Percentiles rank a stretch among this genome's conserved stretches.
These are phyloP conservation scores for Kluyveromyces sp. DNA, from an alignment of 1,139 yeast species.

Conservation along the genomic window DNA sequence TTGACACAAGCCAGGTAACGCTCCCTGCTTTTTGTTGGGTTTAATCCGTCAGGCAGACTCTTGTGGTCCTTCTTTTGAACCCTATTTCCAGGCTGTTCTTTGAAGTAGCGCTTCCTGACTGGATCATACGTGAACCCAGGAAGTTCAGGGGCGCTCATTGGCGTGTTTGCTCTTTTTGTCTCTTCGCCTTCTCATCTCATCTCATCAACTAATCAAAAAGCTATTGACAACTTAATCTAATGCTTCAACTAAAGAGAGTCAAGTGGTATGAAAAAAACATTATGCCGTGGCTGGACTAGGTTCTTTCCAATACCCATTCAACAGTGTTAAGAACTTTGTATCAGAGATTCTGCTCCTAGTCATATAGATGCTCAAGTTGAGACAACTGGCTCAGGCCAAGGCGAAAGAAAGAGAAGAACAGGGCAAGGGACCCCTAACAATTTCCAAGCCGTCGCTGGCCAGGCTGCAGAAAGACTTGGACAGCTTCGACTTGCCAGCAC, in stretches of 20 bases:
- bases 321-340: too few species aligned
- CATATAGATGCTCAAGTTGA: slow-evolving; percentile 4
- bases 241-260: too few species aligned
- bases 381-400: not conserved
- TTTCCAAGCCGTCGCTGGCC: slow-evolving; percentile 38
- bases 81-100: slow-evolving; percentile 12
- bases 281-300: too few species aligned
- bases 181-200: not conserved
- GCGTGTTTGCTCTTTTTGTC: not conserved
- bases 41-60: not conserved
- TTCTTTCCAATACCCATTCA: too few species aligned
- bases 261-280: too few species aligned
- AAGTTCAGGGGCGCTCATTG: slow-evolving; percentile 20
- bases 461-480: slow-evolving; percentile 50
- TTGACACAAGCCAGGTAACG: slow-evolving; percentile 2
- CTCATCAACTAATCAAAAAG: not conserved
- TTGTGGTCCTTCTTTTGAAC: not conserved
- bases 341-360: too few species aligned
- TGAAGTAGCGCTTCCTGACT: slow-evolving; percentile 40
- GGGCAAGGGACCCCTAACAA: not conserved
- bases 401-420: slow-evolving; percentile 2
- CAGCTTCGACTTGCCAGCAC: slow-evolving; percentile 60
- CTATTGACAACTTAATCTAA: too few species aligned
- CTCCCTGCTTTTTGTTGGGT: not conserved
- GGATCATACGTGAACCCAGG: slow-evolving; percentile 47